A percentile compares a stretch with the other conserved stretches of the same genome.
Conservation (phyloP, 805 yeast genomes). For the Candida germanica region DNA sequence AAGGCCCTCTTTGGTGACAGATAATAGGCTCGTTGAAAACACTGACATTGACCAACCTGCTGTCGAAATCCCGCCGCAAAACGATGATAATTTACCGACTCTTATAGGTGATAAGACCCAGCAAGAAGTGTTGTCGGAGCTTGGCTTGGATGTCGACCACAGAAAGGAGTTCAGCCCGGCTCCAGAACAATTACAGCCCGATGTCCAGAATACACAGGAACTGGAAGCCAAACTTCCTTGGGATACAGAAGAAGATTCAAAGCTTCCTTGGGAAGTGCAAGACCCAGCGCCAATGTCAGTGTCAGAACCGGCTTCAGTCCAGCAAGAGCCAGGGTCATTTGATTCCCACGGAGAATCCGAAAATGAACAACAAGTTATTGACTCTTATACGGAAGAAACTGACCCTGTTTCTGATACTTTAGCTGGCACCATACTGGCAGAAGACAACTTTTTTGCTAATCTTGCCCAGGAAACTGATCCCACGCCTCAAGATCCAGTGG, state of each 20-base stretch:
- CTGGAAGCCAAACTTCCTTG: conserved; percentile 8
- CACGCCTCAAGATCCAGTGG: no score
- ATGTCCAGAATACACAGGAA: no score
- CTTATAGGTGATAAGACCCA: conserved; percentile 11
- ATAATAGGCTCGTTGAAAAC: neutral
- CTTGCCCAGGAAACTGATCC: neutral
- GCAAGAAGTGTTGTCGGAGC: conserved; percentile 7
- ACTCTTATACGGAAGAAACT: neutral
- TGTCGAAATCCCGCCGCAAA: neutral
- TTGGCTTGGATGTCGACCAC: conserved; percentile 4
- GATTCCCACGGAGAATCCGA: no score
- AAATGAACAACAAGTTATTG: no score
- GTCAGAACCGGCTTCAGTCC: no score
- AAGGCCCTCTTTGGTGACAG: conserved; percentile 6
- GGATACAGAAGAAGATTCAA: neutral
- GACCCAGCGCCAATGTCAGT: neutral
- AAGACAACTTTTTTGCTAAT: neutral
- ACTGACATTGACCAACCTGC: neutral
- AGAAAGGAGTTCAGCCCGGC: conserved; percentile 5
- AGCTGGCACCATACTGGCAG: neutral
- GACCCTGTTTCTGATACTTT: no score
- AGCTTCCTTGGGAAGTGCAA: conserved; percentile 3
- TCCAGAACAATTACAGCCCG: conserved; percentile 7
- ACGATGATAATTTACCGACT: conserved; percentile 7
- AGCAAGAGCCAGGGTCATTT: neutral